These are phyloP conservation scores for Cetraspora pellucida DNA, from an alignment of 192 early-diverging fungal genomes.

Conservation along the genomic window DNA sequence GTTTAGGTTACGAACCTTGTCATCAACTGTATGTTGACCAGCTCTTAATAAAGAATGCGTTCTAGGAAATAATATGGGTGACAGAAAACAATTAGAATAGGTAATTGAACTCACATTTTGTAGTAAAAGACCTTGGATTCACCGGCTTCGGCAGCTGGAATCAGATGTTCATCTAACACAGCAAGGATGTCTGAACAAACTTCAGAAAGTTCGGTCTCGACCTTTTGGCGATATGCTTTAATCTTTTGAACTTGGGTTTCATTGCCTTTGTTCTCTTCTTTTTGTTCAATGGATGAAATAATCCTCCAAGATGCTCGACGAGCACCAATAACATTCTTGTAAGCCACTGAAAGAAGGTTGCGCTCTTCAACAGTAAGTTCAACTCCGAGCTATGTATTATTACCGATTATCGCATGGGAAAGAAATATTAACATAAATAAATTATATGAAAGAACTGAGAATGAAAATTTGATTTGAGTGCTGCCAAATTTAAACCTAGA, in stretches of 20 bases:
- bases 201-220: conserved; percentile 88
- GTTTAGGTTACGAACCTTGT: no score
- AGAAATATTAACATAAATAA: neutral
- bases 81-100: neutral
- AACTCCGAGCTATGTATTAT: conserved; percentile 59
- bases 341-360: conserved; percentile 95
- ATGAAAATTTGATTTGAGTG: neutral
- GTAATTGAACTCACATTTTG: conserved; percentile 83
- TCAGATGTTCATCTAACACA: conserved; percentile 85
- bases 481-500: no score
- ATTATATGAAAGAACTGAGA: neutral
- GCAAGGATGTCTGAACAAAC: conserved; percentile 91
- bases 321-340: conserved; percentile 98
- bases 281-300: conserved; percentile 95
- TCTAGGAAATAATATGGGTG: no score
- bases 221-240: conserved; percentile 86
- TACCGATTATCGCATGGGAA: neutral
- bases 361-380: conserved; percentile 96
- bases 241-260: conserved; percentile 86
- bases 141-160: conserved; percentile 84
- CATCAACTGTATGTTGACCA: no score
- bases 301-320: conserved; percentile 97
- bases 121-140: conserved; percentile 99
- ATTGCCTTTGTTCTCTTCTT: conserved; percentile 90
- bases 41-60: no score